Conservation (phyloP, 305 asterid species). For the Fraxinus nigra region DNA sequence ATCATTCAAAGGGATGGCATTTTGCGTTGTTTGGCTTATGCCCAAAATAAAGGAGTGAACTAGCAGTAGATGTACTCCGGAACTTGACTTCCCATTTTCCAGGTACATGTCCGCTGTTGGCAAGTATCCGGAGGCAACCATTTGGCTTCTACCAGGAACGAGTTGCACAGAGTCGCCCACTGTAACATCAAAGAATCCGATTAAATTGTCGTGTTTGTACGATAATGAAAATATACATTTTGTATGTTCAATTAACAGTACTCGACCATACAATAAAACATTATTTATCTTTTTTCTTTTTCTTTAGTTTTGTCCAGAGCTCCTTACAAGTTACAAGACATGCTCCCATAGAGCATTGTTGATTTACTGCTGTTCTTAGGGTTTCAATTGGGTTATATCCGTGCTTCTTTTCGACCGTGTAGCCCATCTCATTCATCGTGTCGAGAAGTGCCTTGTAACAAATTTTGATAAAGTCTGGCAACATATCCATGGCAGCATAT, state of each 20-base stretch:
- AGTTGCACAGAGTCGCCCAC: slow-evolving; percentile 52
- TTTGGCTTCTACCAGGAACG: slow-evolving; percentile 47
- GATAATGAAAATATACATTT: neutral
- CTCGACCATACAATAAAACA: neutral
- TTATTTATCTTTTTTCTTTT: neutral
- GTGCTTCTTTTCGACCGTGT: slow-evolving; percentile 19
- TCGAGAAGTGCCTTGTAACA: slow-evolving; percentile 47
- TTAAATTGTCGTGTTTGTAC: neutral
- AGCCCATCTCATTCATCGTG: slow-evolving; percentile 36
- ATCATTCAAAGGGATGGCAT: slow-evolving; percentile 6
- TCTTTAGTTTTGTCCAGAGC: neutral
- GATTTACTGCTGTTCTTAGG: slow-evolving; percentile 34
- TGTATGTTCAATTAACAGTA: neutral
- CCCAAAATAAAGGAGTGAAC: slow-evolving; percentile 44
- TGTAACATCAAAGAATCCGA: slow-evolving; percentile 1
- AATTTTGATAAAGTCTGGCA: slow-evolving; percentile 56
- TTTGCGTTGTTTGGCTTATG: neutral
- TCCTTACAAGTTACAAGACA: neutral
- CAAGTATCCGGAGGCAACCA: slow-evolving; percentile 38
- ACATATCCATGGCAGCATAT: slow-evolving; percentile 20
- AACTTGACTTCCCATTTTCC: slow-evolving; percentile 45
- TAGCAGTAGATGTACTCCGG: slow-evolving; percentile 40
- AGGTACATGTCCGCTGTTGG: slow-evolving; percentile 41
- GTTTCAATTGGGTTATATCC: slow-evolving; percentile 41
- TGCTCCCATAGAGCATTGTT: neutral